phyloP scores from a whole-genome alignment of 2,329 filamentous ascomycete genomes.

The Setomelanomma holmii region DNA sequence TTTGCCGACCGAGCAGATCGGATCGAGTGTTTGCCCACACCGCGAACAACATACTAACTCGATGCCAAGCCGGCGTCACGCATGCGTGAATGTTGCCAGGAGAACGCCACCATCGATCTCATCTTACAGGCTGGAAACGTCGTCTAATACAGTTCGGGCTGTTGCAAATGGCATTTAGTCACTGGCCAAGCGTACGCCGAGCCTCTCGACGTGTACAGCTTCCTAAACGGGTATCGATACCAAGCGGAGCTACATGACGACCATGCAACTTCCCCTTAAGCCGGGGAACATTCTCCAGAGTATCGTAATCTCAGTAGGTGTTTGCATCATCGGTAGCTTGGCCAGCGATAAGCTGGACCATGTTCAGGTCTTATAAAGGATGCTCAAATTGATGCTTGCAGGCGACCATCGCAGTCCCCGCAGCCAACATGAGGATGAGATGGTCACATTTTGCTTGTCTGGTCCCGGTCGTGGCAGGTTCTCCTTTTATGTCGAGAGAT shows the following conservation, averaged over 20 bases:
- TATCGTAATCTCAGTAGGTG: background rate
- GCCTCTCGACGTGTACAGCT: conserved; percentile 17
- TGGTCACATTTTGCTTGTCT: conserved; percentile 12
- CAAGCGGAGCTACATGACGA: conserved; percentile 22
- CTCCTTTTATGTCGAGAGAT: conserved; percentile 8
- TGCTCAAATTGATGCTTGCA: background rate
- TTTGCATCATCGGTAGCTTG: conserved; percentile 4
- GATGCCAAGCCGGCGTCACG: too few species aligned
- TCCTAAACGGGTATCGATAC: conserved; percentile 23
- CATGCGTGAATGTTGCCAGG: too few species aligned
- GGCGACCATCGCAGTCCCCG: background rate
- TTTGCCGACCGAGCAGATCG: too few species aligned
- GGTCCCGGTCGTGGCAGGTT: conserved; percentile 19
- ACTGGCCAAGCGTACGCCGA: conserved; percentile 7
- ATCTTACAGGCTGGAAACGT: background rate
- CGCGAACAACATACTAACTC: too few species aligned
- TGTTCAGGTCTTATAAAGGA: background rate
- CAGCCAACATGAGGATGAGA: conserved; percentile 23
- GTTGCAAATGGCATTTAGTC: background rate
- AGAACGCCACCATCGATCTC: background rate
- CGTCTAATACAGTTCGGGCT: background rate
- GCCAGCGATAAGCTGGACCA: conserved; percentile 4
- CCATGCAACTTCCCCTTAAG: conserved; percentile 18
- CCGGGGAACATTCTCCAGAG: background rate
- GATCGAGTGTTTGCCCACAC: too few species aligned